These are phyloP conservation scores for Saccharomyces cerevisiae DNA, from an alignment of 805 yeast genomes.

Conservation along the genomic window DNA sequence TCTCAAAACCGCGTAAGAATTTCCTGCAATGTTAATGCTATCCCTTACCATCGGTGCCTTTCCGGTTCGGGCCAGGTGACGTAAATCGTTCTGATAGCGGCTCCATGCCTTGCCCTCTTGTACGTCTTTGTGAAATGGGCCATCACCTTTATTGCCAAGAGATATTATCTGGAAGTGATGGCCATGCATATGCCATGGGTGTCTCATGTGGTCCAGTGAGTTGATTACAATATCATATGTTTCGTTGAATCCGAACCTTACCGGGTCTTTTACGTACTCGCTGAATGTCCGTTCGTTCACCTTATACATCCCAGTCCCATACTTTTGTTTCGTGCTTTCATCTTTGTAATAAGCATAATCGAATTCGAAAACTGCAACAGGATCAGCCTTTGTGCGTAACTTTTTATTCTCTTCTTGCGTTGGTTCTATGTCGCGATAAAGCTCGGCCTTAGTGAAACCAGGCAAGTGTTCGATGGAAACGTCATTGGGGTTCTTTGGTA, in stretches of 20 bases:
- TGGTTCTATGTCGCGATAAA: conserved; percentile 18
- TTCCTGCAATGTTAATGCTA: conserved; percentile 51
- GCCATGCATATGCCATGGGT: conserved; percentile 60
- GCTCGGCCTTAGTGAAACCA: conserved; percentile 15
- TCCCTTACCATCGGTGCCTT: conserved; percentile 50
- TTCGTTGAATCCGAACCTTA: conserved; percentile 35
- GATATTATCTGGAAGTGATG: conserved; percentile 48
- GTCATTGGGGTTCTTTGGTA: not conserved
- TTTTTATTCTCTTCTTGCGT: not conserved
- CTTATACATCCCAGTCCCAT: conserved; percentile 41
- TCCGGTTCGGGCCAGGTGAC: conserved; percentile 26
- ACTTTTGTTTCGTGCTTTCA: conserved; percentile 30
- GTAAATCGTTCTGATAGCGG: conserved; percentile 18
- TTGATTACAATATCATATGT: conserved; percentile 41
- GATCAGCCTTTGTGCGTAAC: conserved; percentile 15
- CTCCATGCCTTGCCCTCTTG: conserved; percentile 36
- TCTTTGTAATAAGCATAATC: conserved; percentile 46
- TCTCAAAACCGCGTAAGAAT: conserved; percentile 49
- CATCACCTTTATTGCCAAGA: conserved; percentile 38
- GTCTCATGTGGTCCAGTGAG: conserved; percentile 59
- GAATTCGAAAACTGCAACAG: conserved; percentile 22
- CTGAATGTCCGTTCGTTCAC: conserved; percentile 48
- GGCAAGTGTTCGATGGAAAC: conserved; percentile 36
- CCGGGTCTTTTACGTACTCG: conserved; percentile 43
- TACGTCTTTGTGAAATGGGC: conserved; percentile 28